Conservation (phyloP, 129 eudicot species). For the Dittrichia graveolens region DNA sequence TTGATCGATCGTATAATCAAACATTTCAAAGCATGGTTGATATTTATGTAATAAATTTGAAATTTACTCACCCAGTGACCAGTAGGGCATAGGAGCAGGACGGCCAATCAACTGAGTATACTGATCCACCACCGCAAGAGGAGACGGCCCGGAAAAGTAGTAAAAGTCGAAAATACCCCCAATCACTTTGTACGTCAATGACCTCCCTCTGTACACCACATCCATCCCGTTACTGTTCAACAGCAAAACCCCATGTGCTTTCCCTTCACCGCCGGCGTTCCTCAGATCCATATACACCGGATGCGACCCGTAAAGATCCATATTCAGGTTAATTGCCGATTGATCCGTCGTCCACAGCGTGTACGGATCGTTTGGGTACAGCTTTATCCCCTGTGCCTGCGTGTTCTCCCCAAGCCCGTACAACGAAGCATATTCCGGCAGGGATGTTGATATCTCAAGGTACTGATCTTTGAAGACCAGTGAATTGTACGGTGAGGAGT, state of each 20-base stretch:
- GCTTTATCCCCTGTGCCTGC: conserved; percentile 85
- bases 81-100: conserved; percentile 99
- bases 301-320: conserved; percentile 91
- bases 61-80: conserved; percentile 75
- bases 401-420: conserved; percentile 96
- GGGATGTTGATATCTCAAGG: conserved; percentile 70
- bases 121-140: conserved; percentile 86
- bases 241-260: conserved; percentile 79
- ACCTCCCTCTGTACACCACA: conserved; percentile 74
- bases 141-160: conserved; percentile 84
- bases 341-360: conserved; percentile 81
- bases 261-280: conserved; percentile 55
- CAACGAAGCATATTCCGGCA: conserved; percentile 75
- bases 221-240: conserved; percentile 97
- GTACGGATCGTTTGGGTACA: conserved; percentile 88
- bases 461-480: conserved; percentile 92
- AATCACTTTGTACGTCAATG: conserved; percentile 90
- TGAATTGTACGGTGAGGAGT: conserved; percentile 51
- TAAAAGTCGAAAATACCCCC: conserved; percentile 96
- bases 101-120: conserved; percentile 85
- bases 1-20: too few species aligned
- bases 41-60: neutral
- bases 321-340: conserved; percentile 79
- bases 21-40: too few species aligned
- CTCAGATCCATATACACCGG: conserved; percentile 98